These are phyloP conservation scores for Xylariales sp. DNA, from an alignment of 2,329 filamentous ascomycete species.

Conservation along the genomic window DNA sequence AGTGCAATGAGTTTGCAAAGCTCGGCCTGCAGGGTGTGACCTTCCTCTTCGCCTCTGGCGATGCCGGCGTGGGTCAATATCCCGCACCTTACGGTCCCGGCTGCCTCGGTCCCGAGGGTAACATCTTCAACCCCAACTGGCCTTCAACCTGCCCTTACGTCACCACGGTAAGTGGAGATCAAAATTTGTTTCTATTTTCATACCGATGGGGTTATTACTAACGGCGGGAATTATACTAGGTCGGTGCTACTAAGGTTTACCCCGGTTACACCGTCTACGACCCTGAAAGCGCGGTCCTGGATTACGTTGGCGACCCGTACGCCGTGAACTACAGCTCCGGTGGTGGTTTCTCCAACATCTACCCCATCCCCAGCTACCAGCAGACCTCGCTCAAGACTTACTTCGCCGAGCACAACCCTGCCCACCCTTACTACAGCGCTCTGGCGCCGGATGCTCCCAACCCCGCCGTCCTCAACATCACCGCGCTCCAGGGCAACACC, in stretches of 20 bases:
- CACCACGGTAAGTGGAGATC: too few species aligned
- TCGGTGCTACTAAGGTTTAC: conserved; percentile 27
- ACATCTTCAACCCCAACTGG: conserved; percentile 37
- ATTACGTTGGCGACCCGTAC: conserved; percentile 2
- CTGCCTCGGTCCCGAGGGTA: conserved; percentile 26
- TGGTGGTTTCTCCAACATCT: conserved; percentile 40
- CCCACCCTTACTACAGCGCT: conserved; percentile 16
- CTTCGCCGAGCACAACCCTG: conserved; percentile 22
- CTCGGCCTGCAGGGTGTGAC: conserved; percentile 43
- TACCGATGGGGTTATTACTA: too few species aligned
- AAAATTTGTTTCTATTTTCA: too few species aligned
- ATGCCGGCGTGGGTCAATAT: conserved; percentile 27
- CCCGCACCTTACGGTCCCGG: conserved; percentile 12
- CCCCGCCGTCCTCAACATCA: conserved; percentile 31
- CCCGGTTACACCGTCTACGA: conserved; percentile 12
- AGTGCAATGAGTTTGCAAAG: conserved; percentile 48
- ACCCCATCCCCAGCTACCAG: conserved; percentile 35
- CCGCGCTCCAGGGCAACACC: conserved; percentile 2
- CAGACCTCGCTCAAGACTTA: conserved; percentile 31
- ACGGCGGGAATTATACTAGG: too few species aligned
- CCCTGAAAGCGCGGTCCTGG: conserved; percentile 12
- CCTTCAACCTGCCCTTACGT: too few species aligned
- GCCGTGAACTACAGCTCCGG: conserved; percentile 20
- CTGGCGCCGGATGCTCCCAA: conserved; percentile 24
- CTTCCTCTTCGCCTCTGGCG: conserved; percentile 36